Percentiles rank a stretch among this genome's conserved stretches.
phyloP scores from a whole-genome alignment of 495 filamentous ascomycete genomes.

The Polyplosphaeria fusca region DNA sequence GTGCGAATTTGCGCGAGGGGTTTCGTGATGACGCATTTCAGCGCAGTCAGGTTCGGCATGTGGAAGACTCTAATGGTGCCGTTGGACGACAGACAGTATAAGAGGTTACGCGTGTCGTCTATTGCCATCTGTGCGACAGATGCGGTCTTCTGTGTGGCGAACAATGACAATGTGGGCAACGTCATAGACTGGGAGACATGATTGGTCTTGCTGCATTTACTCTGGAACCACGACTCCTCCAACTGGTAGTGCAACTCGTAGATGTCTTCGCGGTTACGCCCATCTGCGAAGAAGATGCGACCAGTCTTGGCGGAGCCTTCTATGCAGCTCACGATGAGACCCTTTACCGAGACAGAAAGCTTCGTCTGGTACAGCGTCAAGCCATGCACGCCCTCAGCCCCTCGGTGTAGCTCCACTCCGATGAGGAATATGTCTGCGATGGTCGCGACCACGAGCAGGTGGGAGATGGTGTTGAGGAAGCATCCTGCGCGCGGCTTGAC shows the following conservation, averaged over 20 bases:
- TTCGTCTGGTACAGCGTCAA: constrained; percentile 79
- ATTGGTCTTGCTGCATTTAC: constrained; percentile 74
- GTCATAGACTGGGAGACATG: constrained; percentile 76
- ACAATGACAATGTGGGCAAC: constrained; percentile 58
- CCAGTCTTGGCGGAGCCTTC: constrained; percentile 72
- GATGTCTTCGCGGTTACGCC: constrained; percentile 70
- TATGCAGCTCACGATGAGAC: constrained; percentile 70
- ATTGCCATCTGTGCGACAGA: constrained; percentile 71
- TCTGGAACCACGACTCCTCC: constrained; percentile 93
- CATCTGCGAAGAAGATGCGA: constrained; percentile 81
- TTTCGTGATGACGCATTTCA: constrained; percentile 57
- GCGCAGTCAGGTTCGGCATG: constrained; percentile 55
- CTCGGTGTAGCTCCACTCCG: constrained; percentile 64
- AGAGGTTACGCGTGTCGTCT: constrained; percentile 79
- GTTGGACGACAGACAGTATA: constrained; percentile 84
- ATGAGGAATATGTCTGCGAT: constrained; percentile 77
- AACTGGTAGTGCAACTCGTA: constrained; percentile 94
- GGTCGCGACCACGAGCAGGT: constrained; percentile 86
- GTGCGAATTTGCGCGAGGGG: constrained; percentile 53
- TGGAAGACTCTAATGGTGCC: constrained; percentile 86
- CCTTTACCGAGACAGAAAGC: constrained; percentile 70
- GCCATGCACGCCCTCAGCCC: constrained; percentile 60
- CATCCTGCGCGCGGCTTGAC: constrained; percentile 74
- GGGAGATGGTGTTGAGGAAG: constrained; percentile 77
- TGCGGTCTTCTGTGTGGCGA: constrained; percentile 52